phyloP scores from a whole-genome alignment of 495 filamentous ascomycete species.

The Hypoxylon trugodes region DNA sequence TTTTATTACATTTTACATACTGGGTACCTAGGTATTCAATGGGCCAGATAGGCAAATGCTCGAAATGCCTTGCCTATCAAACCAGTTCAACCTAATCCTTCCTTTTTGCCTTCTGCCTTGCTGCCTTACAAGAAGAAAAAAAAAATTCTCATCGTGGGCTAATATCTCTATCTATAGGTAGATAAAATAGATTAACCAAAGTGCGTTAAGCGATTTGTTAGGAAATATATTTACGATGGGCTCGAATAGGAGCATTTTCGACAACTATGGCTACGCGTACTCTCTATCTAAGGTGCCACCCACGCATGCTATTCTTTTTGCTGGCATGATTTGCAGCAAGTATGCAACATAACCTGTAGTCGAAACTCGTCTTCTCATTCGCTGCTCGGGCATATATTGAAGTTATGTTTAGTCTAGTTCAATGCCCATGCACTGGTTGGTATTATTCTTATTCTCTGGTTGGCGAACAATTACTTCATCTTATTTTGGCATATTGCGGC shows the following conservation, averaged over 20 bases:
- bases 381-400: constrained; percentile 13
- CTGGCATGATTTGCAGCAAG: constrained; percentile 33
- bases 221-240: neutral
- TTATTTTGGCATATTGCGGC: constrained; percentile 28
- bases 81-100: neutral
- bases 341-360: constrained; percentile 21
- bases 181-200: too few species aligned
- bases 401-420: constrained; percentile 33
- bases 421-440: constrained; percentile 19
- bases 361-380: constrained; percentile 17
- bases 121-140: constrained; percentile 1
- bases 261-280: constrained; percentile 6
- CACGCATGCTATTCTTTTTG: constrained; percentile 15
- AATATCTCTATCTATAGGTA: too few species aligned
- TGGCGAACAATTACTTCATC: constrained; percentile 32
- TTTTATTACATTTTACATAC: too few species aligned
- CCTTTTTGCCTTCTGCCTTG: neutral
- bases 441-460: constrained; percentile 18
- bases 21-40: constrained; percentile 1
- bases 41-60: too few species aligned
- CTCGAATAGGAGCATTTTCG: constrained; percentile 1
- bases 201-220: too few species aligned
- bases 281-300: constrained; percentile 28
- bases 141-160: neutral
- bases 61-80: neutral